A percentile compares a stretch with the other conserved stretches of the same genome.
Evolutionary conservation across 352 stramenopile genomes (phyloP).

Genomic region (Globisporangium spiculum): DNA sequence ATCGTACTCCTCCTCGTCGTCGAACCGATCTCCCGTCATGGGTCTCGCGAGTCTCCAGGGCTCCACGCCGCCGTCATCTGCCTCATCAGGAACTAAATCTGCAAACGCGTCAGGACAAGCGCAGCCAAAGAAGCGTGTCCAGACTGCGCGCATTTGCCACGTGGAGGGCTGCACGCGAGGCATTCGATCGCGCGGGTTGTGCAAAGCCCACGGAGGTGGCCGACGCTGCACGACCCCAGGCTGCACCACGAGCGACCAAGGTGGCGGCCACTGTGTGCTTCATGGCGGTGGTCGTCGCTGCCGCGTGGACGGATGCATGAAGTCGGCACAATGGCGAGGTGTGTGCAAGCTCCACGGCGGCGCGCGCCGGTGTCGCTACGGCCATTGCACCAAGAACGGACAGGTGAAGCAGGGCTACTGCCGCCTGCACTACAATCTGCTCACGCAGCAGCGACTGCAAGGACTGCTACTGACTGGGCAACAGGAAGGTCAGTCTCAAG

Average conservation of each 20-base stretch:
- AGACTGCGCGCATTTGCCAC: constrained; percentile 64
- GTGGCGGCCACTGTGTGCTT: constrained; percentile 79
- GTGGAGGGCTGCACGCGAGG: constrained; percentile 71
- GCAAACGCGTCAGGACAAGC: not conserved
- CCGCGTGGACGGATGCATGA: constrained; percentile 72
- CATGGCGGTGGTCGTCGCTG: constrained; percentile 81
- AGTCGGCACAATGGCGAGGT: constrained; percentile 77
- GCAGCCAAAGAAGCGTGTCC: constrained; percentile 50
- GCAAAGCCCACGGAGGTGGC: constrained; percentile 58
- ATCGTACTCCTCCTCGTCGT: constrained; percentile 18
- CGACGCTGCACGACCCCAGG: constrained; percentile 72
- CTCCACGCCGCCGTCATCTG: constrained; percentile 3
- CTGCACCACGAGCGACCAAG: constrained; percentile 84
- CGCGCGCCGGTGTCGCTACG: constrained; percentile 67
- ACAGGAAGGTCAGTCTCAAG: not conserved
- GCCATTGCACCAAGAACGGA: constrained; percentile 80
- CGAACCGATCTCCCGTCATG: constrained; percentile 7
- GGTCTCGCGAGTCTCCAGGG: constrained; percentile 12
- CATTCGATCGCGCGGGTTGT: constrained; percentile 59
- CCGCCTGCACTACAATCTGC: constrained; percentile 67
- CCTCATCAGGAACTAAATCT: constrained; percentile 16
- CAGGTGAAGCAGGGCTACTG: constrained; percentile 82
- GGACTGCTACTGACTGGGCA: not conserved
- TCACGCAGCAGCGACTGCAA: constrained; percentile 41
- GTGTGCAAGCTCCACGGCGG: constrained; percentile 87